Percentiles rank a stretch among this genome's conserved stretches.
Conservation (phyloP, 192 early-diverging fungal species). For the Jimgerdemannia lactiflua region DNA sequence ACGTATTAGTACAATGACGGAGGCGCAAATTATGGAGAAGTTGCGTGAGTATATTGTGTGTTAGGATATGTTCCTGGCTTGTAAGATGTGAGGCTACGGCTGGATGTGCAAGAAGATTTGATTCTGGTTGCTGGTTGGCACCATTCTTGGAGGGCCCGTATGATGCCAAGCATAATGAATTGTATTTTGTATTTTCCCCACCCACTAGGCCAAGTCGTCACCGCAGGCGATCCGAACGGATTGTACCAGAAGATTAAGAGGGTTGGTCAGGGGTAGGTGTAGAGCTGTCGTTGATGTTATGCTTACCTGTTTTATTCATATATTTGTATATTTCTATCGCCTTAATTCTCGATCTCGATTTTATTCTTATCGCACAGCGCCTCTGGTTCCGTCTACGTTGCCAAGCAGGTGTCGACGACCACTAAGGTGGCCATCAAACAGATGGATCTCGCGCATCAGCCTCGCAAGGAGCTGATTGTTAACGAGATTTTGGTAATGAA, state of each 20-base stretch:
- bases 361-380: conserved; percentile 47
- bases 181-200: background rate
- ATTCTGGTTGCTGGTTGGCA: conserved; percentile 60
- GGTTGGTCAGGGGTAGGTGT: conserved; percentile 89
- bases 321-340: conserved; percentile 3
- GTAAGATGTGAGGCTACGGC: conserved; percentile 56
- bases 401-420: conserved; percentile 66
- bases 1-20: conserved; percentile 83
- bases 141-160: no score
- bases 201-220: conserved; percentile 75
- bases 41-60: conserved; percentile 50
- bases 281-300: no score
- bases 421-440: conserved; percentile 92
- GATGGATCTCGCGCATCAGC: conserved; percentile 86
- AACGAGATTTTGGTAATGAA: conserved; percentile 95
- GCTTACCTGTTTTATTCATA: background rate
- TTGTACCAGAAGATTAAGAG: conserved; percentile 94
- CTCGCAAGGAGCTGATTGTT: conserved; percentile 87
- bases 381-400: conserved; percentile 97
- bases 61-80: conserved; percentile 25
- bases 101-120: conserved; percentile 68
- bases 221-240: conserved; percentile 84
- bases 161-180: background rate
- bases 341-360: background rate
- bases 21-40: conserved; percentile 94